Evolutionary conservation across 768 basidiomycete genomes (phyloP), one percentile per base, ranked within the genome.

Genomic region (Tephrocybe sp.): DNA sequence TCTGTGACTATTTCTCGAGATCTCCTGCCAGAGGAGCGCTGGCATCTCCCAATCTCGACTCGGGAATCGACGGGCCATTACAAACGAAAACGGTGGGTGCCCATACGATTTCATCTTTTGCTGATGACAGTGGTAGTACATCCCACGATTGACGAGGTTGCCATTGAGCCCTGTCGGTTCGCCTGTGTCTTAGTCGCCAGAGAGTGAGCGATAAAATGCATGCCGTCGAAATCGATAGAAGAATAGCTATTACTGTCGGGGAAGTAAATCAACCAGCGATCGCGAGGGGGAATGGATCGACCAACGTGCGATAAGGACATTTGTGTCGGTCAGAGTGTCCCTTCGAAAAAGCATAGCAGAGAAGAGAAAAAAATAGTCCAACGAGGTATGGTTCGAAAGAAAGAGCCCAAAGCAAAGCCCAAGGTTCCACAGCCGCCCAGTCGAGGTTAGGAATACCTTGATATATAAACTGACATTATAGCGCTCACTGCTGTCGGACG

Each of bases 181-280:
- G 19, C 17, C 39, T 50, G 30, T 34, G 44, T 39, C 46, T 20
- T 17, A 55, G 34, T 20, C 39, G 45, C 33, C 30, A 39, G 38
- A 22, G 53, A 17, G 54, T 58, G 34, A 48, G 39, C 40, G 51
- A 55, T 10, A 49, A 32, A 10, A 49, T 42, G 19, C 48, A 55
- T 36, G 48, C 32, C 31, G 51, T 48, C 8, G 47, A 19, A 35
- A 53, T 50, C 19, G 51, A 44, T 31, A 58, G 38, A 40, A 58
- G 34, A 32, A 50, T 20, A 4, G 54, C 48, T 12, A 58, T 48
- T 51, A 53, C 57, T 58, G 31, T 26, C 26, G 4, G 7, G 14
- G 16, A 39, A n/a, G 12, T 13, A 43, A 19, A 34, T 20, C 17
- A 20, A 31, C 48, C 16, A 51, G 43, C 11, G 19, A 4, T 39